Evolutionary conservation across 208 protist species (phyloP), one percentile per base, ranked within the genome.

Genomic region (Phytomonas serpens): DNA sequence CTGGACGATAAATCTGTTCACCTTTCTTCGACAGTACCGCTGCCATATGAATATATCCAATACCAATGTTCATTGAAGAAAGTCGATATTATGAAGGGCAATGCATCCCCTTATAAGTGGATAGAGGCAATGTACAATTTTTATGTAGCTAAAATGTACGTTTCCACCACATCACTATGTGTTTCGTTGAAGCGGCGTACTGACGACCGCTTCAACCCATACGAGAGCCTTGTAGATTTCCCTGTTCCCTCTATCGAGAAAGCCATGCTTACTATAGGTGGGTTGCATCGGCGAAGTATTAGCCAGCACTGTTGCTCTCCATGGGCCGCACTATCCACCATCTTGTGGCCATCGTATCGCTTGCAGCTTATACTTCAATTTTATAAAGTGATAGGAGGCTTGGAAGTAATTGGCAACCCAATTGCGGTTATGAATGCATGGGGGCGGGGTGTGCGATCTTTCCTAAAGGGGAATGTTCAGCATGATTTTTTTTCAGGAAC

Each of bases 361-460:
- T 82, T 73, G 1, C 87, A 87, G 70, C 40, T 93, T 62, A 34
- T 90, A n/a, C 57, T 92, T 68, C 90, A 95, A 74, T 69, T 81
- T 32, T 91, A 84, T 69, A 89, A 90, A 69, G 77, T 95, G 30
- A 27, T 95, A 38, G 90, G 87, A 37, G 90, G 86, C 7, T 71
- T 95, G 30, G 87, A 93, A 70, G 62, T 83, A 29, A 71, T 93
- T 0, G 87, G 90, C 31, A 95, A 95, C 71, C 90, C 90, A 11
- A 64, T 88, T 4, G 81, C 80, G 11, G 68, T 95, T 13, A 68
- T 88, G 32, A 78, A 78, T 27, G 80, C 84, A 36, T 88, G 76
- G 78, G 77, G 77, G 14, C 81, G 79, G 31, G 90, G 90, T 0
- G 71, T 95, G 31, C 82, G 83, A 61, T 82, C 72, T 3, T 79